Base-by-base conservation (phyloP, 1,139 yeast genomes). In the Debaryomycetaceae sp. region DNA sequence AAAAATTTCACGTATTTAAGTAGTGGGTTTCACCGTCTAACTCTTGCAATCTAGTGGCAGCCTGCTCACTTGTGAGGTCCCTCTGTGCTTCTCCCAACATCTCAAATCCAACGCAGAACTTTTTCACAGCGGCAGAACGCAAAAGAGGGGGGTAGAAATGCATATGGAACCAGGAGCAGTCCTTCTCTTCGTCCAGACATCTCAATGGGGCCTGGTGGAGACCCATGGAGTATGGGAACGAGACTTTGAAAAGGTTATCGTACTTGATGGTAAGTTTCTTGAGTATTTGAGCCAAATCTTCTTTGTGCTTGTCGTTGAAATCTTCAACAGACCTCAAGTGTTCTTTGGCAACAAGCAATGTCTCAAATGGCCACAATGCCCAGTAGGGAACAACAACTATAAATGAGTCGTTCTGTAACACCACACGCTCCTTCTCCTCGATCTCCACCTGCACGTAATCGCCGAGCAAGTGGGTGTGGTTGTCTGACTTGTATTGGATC, bases 361-460 rank as follows among this genome's bases (percentile, higher is more conserved):
- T 79, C 60, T 84, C 89, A 58, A 82, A 84, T 6, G 92, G 92
- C 91, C 92, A 84, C 36, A 81, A 71, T 4, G 91, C 92, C 92
- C 92, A 84, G 61, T 79, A 84, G 36, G 92, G 91, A 11, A 84
- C 88, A 13, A 83, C 80, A n/a, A 77, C 86, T 30, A 83, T 53
- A 48, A 84, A 84, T 2, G 80, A 68, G 46, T 78, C 86, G 53
- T 83, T 84, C 43, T 75, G 71, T 24, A 73, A 67, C 7, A 84
- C 82, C 33, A 81, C 53, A 45, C 92, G 73, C 41, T 67, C 68
- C 43, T 59, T 62, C 48, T 77, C 76, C 37, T 67, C 56, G 31
- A 78, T 51, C 56, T 84, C 92, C 38, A 79, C 58, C 41, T 67
- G 52, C n/a, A 80, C 83, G 52, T 83, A 84, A 56, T 83, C 89